phyloP scores from a whole-genome alignment of 352 stramenopile genomes.

The Globisporangium nodosum region DNA sequence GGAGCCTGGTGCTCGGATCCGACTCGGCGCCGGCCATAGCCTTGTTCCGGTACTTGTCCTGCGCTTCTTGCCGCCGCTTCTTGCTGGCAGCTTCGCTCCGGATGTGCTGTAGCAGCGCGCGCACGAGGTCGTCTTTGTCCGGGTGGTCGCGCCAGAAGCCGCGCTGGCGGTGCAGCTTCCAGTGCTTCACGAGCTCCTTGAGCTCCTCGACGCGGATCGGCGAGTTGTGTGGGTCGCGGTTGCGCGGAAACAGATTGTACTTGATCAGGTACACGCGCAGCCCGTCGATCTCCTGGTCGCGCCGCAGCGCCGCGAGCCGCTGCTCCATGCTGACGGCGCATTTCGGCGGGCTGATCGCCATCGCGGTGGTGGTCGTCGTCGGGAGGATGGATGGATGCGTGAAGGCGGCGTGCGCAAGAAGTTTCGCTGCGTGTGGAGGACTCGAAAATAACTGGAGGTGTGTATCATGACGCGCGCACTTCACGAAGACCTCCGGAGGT shows the following conservation, averaged over 20 bases:
- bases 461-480: too few relatives aligned
- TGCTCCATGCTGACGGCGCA: conserved; percentile 86
- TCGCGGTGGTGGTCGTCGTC: conserved; percentile 6
- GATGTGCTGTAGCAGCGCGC: conserved; percentile 81
- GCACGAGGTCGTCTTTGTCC: conserved; percentile 87
- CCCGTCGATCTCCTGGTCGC: conserved; percentile 81
- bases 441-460: too few relatives aligned
- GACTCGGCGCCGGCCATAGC: conserved; percentile 13
- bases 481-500: too few relatives aligned
- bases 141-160: conserved; percentile 89
- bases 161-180: conserved; percentile 86
- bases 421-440: too few relatives aligned
- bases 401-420: too few relatives aligned
- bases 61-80: conserved; percentile 69
- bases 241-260: conserved; percentile 82
- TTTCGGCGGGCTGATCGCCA: conserved; percentile 75
- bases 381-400: too few relatives aligned
- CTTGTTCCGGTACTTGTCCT: conserved; percentile 70
- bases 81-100: conserved; percentile 76
- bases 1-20: conserved; percentile 29
- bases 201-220: conserved; percentile 86
- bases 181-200: conserved; percentile 90
- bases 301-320: conserved; percentile 62
- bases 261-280: conserved; percentile 83
- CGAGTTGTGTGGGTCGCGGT: conserved; percentile 80